Percentiles rank a stretch among this genome's conserved stretches.
phyloP scores from a whole-genome alignment of 2,329 filamentous ascomycete genomes.

The Talaromyces rugulosus region DNA sequence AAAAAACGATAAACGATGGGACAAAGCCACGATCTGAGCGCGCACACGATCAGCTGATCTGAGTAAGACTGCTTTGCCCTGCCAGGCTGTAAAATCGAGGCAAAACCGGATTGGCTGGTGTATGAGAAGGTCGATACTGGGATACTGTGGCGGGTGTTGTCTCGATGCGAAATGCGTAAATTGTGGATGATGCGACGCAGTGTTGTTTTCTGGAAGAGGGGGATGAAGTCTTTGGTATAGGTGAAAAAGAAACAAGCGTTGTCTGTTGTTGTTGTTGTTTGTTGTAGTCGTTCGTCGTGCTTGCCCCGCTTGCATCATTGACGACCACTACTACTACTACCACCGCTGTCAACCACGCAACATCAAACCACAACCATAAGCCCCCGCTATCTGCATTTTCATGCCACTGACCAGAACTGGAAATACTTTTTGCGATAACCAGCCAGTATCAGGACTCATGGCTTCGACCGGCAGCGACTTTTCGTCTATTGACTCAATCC shows the following conservation, averaged over 20 bases:
- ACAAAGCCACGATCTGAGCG: not conserved
- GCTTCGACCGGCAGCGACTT: not conserved
- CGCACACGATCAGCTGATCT: not conserved
- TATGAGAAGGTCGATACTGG: not conserved
- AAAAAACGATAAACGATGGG: not conserved
- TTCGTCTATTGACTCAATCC: constrained; percentile 22
- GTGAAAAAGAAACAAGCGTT: not conserved
- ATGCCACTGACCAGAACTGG: not conserved
- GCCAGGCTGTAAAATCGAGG: not conserved
- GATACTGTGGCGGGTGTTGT: not conserved
- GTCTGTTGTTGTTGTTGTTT: not conserved
- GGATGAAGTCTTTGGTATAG: not conserved
- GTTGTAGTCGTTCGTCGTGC: not conserved
- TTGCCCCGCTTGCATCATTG: constrained; percentile 1
- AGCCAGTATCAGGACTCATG: not conserved
- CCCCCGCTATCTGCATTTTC: not conserved
- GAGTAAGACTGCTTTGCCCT: not conserved
- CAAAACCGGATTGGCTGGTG: not conserved
- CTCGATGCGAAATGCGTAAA: not conserved
- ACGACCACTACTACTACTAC: not conserved
- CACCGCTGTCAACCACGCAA: not conserved
- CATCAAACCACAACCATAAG: not conserved
- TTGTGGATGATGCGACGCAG: not conserved
- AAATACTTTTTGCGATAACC: not conserved
- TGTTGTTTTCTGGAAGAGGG: not conserved